Evolutionary conservation across 805 yeast species (phyloP).

Genomic region (Spathaspora sp.): DNA sequence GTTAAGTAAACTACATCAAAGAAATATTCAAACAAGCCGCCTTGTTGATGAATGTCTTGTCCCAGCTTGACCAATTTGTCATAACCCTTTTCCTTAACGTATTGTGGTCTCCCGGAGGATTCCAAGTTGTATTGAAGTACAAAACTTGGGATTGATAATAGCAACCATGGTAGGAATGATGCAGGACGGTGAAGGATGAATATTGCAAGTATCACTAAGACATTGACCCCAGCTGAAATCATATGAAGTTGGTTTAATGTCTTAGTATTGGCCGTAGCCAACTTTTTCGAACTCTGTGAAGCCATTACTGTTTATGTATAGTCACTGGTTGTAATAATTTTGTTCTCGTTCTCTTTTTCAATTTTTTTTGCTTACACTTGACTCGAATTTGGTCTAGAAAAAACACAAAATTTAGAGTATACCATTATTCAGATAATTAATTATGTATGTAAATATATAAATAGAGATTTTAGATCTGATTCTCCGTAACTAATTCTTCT

Average conservation of each 20-base stretch:
- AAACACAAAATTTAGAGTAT: background rate
- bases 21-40: conserved; percentile 63
- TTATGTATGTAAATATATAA: background rate
- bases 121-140: conserved; percentile 53
- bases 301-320: conserved; percentile 38
- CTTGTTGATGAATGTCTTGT: conserved; percentile 55
- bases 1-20: conserved; percentile 69
- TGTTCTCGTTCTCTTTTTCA: background rate
- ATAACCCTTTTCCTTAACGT: conserved; percentile 25
- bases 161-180: conserved; percentile 34
- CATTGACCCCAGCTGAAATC: conserved; percentile 33
- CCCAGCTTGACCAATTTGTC: conserved; percentile 49
- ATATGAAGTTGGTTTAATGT: conserved; percentile 37
- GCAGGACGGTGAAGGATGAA: conserved; percentile 43
- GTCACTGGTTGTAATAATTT: background rate
- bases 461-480: background rate
- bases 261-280: conserved; percentile 38
- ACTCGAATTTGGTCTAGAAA: background rate
- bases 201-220: conserved; percentile 33
- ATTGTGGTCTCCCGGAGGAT: conserved; percentile 57
- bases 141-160: conserved; percentile 35
- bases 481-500: conserved; percentile 7
- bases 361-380: background rate
- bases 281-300: conserved; percentile 53
- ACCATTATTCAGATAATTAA: background rate